Evolutionary conservation across 352 stramenopile species (phyloP), one percentile per base, ranked within the genome.

Genomic region (Phytophthora rubi): DNA sequence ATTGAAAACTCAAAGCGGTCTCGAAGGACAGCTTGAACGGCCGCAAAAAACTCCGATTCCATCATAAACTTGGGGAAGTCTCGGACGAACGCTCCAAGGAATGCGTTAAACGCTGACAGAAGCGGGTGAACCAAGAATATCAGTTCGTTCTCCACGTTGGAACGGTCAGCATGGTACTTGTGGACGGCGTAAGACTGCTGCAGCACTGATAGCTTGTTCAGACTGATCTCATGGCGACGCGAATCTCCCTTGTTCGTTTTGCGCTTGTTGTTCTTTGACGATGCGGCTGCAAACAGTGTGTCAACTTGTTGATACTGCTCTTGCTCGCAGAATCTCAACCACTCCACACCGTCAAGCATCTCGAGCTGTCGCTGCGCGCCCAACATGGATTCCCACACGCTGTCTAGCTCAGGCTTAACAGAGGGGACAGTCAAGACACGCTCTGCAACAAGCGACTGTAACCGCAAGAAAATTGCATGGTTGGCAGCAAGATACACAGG

Each of bases 111-210:
- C 1, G 79, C 62, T 53, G 83, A 74, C 13, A 96, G 67, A 48
- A 95, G 81, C 18, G 89, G 89, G 35, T 85, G 79, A 48, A 96
- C 57, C 30, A 95, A 73, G 54, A 94, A 89, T 7, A 86, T 82
- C 10, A 95, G 56, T 6, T 93, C 85, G 53, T 92, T 93, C 18
- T 89, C 82, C 32, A 92, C 81, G 12, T 80, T 83, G 16, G 85
- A 88, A 15, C 86, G 78, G 39, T 96, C 89, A 2, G 81, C 76
- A 51, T 93, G 85, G 68, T 93, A 85, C 60, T 82, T 71, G 62
- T 94, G 86, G 30, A 94, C 83, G 8, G 87, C 86, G 62, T 95
- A 96, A 47, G 89, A 96, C 59, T 94, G 87, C 56, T 96, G 86
- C 26, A 96, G 71, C 7, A 95, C 73, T 18, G 86, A 94, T 13